Base-by-base conservation (phyloP, 2,329 filamentous ascomycete genomes). In the Diplodia seriata region DNA sequence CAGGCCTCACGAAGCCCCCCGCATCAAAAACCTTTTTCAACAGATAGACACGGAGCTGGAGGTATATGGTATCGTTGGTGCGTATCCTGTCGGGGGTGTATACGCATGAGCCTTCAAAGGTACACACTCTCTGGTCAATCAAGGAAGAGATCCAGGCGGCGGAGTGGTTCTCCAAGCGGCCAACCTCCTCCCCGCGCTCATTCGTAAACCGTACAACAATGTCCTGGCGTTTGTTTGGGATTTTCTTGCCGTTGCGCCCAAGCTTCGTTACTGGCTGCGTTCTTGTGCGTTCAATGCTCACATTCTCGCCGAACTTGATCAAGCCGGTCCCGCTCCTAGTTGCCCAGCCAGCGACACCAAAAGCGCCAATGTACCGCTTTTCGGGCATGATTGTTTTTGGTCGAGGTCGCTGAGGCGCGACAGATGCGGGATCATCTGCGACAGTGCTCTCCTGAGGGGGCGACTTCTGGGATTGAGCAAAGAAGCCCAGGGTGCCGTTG, bases 131-230 rank as follows among this genome's bases (percentile, higher is more conserved):
- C 76, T 98, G 93, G 74, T 99, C 95, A 63, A 98, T 88, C 72
- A 99, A 81, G 0, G 93, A 90, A 3, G 95, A 97, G 6, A 98
- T 91, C 94, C 95, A 99, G 69, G 89, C 88, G 4, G 95, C 93
- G 5, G 89, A 89, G 40, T 98, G 94, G 73, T 94, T 94, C 33
- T 93, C 90, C 47, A 99, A 79, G 69, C 95, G 86, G 4, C 95
- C 95, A 57, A 99, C 86, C 77, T 99, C 95, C 66, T 90, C 88
- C 0, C 94, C 94, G 63, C 82, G 85, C 11, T 84, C 78, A 74
- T 93, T 96, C 0, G 91, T 97, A 75, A 99, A 98, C 1, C 95
- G 89, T 31, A 98, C 96, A 69, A 99, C 86, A 6, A 97, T 89
- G 80, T 99, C 95, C 23, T 89, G 86, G 57, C 89, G 47, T 88